Evolutionary conservation across 345 rosid genomes (phyloP), one percentile per base, ranked within the genome.

Genomic region (Aurinia saxatilis): DNA sequence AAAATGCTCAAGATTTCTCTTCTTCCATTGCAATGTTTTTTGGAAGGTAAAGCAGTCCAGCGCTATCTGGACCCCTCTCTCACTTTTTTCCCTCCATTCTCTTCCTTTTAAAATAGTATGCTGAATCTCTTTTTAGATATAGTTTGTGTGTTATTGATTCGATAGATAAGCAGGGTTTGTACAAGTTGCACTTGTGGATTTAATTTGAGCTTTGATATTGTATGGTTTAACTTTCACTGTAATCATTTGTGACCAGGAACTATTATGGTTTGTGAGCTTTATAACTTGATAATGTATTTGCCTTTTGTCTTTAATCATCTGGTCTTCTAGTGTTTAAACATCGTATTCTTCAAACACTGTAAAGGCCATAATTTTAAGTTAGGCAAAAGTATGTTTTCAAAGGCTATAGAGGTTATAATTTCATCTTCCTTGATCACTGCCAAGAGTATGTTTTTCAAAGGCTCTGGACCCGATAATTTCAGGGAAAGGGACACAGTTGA

Each of bases 11-110:
- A 17, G 13, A 19, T 21, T 50, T 23, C 7, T 41, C 16, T 37
- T 60, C 27, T 7, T 35, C 36, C 60, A 27, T 5, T 2, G 39
- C 30, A 11, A 25, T 21, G 27, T 17, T 53, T 53, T 52, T 52
- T 47, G 38, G 56, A 13, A 27, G 53, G 27, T 62, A 16, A 14
- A 33, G 3, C 31, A 2, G 53, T 50, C 59, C 15, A 31, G 50
- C n/a, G 37, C 53, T 58, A 67, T 68, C 31, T 50, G 66, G 53
- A 68, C n/a, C 38, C 1, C 60, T 25, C 25, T 37, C 10, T 40
- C 10, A 31, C 21, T 16, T 9, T 1, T 21, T 31, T 8, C 50
- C 7, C 11, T 35, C 18, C 50, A 9, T 54, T 60, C 33, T 42
- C 67, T 17, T 37, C 10, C 18, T 30, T 23, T 12, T 38, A 35